Percentiles rank a stretch among this genome's conserved stretches.
Conservation (phyloP, 169 alveolate genomes). For the Pseudocohnilembus persalinus region DNA sequence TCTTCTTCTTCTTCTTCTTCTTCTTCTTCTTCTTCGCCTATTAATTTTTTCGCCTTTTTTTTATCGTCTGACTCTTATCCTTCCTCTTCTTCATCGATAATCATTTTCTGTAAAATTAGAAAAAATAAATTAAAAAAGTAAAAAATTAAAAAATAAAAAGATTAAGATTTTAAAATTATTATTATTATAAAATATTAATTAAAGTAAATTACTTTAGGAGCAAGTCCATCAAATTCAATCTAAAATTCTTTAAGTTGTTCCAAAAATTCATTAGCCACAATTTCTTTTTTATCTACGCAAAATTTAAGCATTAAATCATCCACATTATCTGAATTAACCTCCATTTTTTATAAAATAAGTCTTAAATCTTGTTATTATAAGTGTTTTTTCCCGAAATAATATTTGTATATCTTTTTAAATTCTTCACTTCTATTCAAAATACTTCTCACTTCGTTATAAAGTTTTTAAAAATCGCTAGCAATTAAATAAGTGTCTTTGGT, state of each 20-base stretch:
- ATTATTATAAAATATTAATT: too few relatives aligned
- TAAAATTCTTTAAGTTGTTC: neutral
- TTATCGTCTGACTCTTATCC: neutral
- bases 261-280: too few relatives aligned
- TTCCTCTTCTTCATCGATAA: neutral
- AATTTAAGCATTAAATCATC: neutral
- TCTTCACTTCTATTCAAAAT: neutral
- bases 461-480: constrained; percentile 2
- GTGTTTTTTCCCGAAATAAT: neutral
- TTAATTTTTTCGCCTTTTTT: neutral
- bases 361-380: neutral
- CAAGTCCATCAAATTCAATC: neutral
- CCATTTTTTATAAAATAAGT: too few relatives aligned
- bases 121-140: too few relatives aligned
- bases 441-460: constrained; percentile 11
- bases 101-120: neutral
- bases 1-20: neutral
- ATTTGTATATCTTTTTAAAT: neutral
- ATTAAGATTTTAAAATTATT: too few relatives aligned
- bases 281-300: too few relatives aligned
- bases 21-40: neutral
- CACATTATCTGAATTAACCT: neutral
- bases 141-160: too few relatives aligned
- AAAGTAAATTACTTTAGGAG: neutral
- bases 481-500: constrained; percentile 3